A percentile compares a stretch with the other conserved stretches of the same genome.
These are phyloP conservation scores for Rosa hybrid DNA, from an alignment of 331 rosid species.

Conservation along the genomic window DNA sequence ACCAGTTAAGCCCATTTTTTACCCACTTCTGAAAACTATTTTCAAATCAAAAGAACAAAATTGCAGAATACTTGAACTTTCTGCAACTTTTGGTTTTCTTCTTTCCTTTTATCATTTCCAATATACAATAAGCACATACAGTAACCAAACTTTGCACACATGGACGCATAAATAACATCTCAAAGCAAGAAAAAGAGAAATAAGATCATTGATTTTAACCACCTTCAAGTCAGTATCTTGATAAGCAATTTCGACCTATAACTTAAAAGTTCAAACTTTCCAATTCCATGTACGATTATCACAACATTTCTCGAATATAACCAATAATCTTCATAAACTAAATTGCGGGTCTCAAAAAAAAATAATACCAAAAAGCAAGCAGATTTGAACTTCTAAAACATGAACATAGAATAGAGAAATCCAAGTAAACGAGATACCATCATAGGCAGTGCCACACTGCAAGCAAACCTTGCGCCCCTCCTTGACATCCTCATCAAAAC, in stretches of 20 bases:
- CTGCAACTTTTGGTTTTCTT: neutral
- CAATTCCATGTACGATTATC: neutral
- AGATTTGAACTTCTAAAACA: neutral
- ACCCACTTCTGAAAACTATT: neutral
- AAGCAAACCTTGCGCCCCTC: conserved; percentile 81
- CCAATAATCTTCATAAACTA: neutral
- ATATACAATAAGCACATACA: neutral
- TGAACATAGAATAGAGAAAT: conserved; percentile 1
- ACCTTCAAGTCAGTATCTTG: neutral
- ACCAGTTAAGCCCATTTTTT: neutral
- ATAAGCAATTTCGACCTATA: neutral
- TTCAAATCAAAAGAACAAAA: neutral
- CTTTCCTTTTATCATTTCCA: neutral
- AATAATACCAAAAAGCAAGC: neutral
- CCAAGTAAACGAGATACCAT: conserved; percentile 39
- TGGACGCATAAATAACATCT: neutral
- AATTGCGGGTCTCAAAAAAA: neutral
- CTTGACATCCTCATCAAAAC: conserved; percentile 61
- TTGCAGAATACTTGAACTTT: neutral
- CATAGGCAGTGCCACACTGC: conserved; percentile 75
- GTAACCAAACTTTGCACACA: neutral
- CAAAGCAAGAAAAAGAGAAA: neutral
- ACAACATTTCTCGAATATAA: neutral
- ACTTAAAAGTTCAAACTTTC: neutral
- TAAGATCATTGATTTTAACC: neutral